Conservation (phyloP, 768 basidiomycete genomes). For the Lactarius indigo region DNA sequence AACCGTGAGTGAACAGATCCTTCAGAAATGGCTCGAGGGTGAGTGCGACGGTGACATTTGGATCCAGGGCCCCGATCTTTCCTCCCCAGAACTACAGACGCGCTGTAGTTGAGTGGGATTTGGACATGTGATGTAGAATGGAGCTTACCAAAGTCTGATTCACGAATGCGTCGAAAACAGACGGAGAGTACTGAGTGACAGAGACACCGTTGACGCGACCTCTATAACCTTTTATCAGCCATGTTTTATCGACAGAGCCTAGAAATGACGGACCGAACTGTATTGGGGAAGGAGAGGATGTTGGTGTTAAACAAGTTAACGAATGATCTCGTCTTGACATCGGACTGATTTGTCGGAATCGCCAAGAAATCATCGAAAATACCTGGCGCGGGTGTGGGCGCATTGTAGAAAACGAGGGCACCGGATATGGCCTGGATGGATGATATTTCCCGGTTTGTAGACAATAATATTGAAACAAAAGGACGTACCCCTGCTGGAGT, state of each 20-base stretch:
- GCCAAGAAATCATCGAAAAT: conserved; percentile 25
- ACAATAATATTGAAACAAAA: neutral
- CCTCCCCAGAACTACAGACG: conserved; percentile 2
- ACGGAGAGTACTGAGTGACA: neutral
- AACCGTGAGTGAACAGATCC: neutral
- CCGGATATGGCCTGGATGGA: neutral
- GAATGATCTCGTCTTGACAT: conserved; percentile 6
- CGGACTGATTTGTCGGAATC: neutral
- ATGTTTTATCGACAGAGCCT: too few species aligned
- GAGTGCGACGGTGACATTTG: neutral
- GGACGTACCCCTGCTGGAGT: neutral
- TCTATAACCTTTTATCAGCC: neutral
- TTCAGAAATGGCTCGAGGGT: neutral
- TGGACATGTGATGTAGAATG: neutral
- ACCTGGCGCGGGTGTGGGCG: neutral
- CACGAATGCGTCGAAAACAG: neutral
- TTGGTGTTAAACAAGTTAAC: neutral
- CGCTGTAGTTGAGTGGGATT: neutral
- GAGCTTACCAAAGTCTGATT: neutral
- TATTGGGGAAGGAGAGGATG: neutral
- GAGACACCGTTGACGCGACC: neutral
- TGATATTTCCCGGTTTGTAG: neutral
- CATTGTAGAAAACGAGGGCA: neutral
- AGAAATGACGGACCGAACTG: neutral
- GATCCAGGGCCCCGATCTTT: neutral